Evolutionary conservation across 495 filamentous ascomycete species (phyloP), one percentile per base, ranked within the genome.

Genomic region (Tuber magnatum): DNA sequence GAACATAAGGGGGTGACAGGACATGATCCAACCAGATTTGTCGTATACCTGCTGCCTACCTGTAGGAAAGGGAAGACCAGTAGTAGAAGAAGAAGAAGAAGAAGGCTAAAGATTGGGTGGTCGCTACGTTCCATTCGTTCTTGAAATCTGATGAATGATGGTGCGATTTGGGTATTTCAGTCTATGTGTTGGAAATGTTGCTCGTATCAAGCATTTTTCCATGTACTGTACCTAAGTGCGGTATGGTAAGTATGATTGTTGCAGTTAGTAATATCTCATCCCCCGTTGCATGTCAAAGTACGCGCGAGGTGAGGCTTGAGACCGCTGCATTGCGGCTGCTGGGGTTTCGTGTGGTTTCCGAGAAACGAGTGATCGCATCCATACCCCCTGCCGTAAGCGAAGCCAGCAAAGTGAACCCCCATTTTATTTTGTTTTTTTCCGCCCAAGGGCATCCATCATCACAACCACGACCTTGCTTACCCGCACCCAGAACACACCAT

Each of bases 301-400:
- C 18, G 56, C 56, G 56, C n/a, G 5, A 7, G 28, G 56, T 5
- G n/a, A 65, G 32, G 56, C 56, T 35, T 5, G 28, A 65, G 56
- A 35, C 14, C 0, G 14, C 28, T 35, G 56, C 56, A 65, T 32
- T 65, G 56, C 56, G 28, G 56, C 56, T 65, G 4, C 56, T 35
- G 6, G 3, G 56, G 56, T 65, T 65, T 65, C 56, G 56, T 65
- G 56, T 65, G 56, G 28, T 65, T 65, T 65, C 56, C 56, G 14
- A 28, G 56, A 65, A 65, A 65, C 56, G 56, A 65, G 56, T 65
- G 56, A 65, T 65, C 56, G 56, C 56, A 65, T 35, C 56, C 56
- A 20, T 35, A 65, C 56, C 56, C 35, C 28, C 56, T 65, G 28
- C 56, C 56, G 28, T 65, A 65, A 65, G 56, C 56, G 56, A 65